A percentile compares a stretch with the other conserved stretches of the same genome.
Evolutionary conservation across 805 yeast genomes (phyloP).

Genomic region (Hemisphaericaspora nanyangensis): DNA sequence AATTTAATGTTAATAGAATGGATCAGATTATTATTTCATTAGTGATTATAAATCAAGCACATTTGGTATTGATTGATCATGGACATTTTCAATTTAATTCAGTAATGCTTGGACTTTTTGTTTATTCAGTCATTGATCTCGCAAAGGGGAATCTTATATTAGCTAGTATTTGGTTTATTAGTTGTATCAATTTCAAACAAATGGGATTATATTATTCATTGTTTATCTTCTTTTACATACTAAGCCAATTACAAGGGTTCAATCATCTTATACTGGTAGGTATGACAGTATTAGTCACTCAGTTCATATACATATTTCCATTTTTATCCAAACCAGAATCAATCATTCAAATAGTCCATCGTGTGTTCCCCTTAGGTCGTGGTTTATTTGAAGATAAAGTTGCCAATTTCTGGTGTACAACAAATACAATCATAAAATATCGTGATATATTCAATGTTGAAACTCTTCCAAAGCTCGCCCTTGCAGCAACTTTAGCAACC

Average conservation of each 20-base stretch:
- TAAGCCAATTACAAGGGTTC: conserved; percentile 48
- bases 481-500: conserved; percentile 46
- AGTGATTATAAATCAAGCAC: conserved; percentile 80
- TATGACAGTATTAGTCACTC: conserved; percentile 55
- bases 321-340: conserved; percentile 39
- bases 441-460: conserved; percentile 48
- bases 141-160: conserved; percentile 57
- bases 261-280: conserved; percentile 60
- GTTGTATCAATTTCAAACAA: conserved; percentile 83
- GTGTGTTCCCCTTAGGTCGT: conserved; percentile 89
- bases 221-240: conserved; percentile 73
- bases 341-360: conserved; percentile 46
- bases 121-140: conserved; percentile 63
- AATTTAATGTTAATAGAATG: conserved; percentile 52
- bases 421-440: conserved; percentile 74
- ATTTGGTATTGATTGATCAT: conserved; percentile 81
- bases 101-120: conserved; percentile 86
- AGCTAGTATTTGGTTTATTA: conserved; percentile 74
- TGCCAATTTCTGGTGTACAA: conserved; percentile 96
- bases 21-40: conserved; percentile 76
- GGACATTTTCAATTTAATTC: conserved; percentile 97
- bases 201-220: conserved; percentile 96
- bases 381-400: conserved; percentile 97
- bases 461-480: conserved; percentile 58
- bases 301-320: conserved; percentile 55